These are phyloP conservation scores for Blumeria graminis DNA, from an alignment of 2,329 filamentous ascomycete genomes.

Conservation along the genomic window DNA sequence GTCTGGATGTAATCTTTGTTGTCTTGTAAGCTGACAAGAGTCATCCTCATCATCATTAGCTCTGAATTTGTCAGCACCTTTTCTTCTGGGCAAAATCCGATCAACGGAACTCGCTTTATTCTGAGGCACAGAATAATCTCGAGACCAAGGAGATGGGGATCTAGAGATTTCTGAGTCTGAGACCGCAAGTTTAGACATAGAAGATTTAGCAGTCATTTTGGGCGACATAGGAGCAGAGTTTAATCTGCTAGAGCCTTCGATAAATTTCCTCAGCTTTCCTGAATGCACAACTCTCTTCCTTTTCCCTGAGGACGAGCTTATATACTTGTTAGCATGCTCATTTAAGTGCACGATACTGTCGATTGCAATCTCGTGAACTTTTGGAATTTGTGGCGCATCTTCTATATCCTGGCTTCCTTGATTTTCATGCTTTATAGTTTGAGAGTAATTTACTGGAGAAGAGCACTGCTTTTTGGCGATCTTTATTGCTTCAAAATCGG, in stretches of 20 bases:
- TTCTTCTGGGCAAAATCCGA: slow-evolving; percentile 17
- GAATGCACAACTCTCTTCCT: slow-evolving; percentile 24
- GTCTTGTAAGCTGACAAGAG: slow-evolving; percentile 6
- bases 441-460: too few relatives aligned
- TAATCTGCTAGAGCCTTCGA: slow-evolving; percentile 20
- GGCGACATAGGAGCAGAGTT: slow-evolving; percentile 35
- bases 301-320: slow-evolving; percentile 19
- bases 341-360: background rate
- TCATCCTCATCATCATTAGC: slow-evolving; percentile 12
- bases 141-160: slow-evolving; percentile 13
- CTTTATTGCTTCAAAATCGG: too few relatives aligned
- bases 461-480: too few relatives aligned
- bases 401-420: background rate
- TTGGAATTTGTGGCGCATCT: slow-evolving; percentile 6
- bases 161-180: slow-evolving; percentile 28
- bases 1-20: slow-evolving; percentile 10
- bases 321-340: slow-evolving; percentile 8
- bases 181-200: slow-evolving; percentile 17
- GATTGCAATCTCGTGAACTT: background rate
- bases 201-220: slow-evolving; percentile 12
- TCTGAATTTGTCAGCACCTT: slow-evolving; percentile 14
- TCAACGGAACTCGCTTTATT: slow-evolving; percentile 18
- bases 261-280: slow-evolving; percentile 5
- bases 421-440: too few relatives aligned
- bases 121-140: slow-evolving; percentile 5